Evolutionary conservation across 805 yeast species (phyloP), one percentile per base, ranked within the genome.

Genomic region (Myxozyma sirexii): DNA sequence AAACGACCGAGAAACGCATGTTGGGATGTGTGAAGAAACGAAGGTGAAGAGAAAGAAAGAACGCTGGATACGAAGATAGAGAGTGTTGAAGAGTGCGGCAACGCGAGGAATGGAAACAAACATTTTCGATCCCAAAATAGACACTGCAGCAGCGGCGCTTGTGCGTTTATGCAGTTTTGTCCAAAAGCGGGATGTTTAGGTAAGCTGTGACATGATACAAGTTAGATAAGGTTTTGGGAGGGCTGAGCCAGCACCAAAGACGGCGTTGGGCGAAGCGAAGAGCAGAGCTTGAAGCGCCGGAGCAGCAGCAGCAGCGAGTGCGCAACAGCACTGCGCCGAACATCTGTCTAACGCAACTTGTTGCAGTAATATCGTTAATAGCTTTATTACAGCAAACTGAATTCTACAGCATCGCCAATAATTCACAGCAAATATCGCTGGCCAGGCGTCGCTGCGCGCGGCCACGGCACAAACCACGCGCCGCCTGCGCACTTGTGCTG

Each of bases 1-100:
- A 12, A n/a, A 52, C 19, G 39, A 51, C 24, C 33, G 48, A 46
- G 58, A 59, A 27, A 39, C 56, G 61, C 64, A 60, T 60, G 43
- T 23, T 31, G 5, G 33, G 21, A 23, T 21, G 23, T 21, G 17
- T 33, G 21, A 19, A 33, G 33, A 6, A 19, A 2, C n/a, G 29
- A 42, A 27, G 29, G 41, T 29, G 31, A 38, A 42, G 31, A 21
- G 54, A 8, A 33, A 17, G 23, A 17, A n/a, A 37, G 26, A 21
- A 4, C n/a, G n/a, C n/a, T n/a, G n/a, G n/a, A n/a, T n/a, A n/a
- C n/a, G n/a, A n/a, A n/a, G n/a, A n/a, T n/a, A 31, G 13, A n/a
- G 33, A n/a, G 52, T n/a, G 26, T 13, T 15, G 42, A n/a, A 35
- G 19, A 41, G 45, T 21, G 45, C 13, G 8, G 17, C 24, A 39